phyloP scores from a whole-genome alignment of 2,329 filamentous ascomycete genomes.

The Nigrospora osmanthi region DNA sequence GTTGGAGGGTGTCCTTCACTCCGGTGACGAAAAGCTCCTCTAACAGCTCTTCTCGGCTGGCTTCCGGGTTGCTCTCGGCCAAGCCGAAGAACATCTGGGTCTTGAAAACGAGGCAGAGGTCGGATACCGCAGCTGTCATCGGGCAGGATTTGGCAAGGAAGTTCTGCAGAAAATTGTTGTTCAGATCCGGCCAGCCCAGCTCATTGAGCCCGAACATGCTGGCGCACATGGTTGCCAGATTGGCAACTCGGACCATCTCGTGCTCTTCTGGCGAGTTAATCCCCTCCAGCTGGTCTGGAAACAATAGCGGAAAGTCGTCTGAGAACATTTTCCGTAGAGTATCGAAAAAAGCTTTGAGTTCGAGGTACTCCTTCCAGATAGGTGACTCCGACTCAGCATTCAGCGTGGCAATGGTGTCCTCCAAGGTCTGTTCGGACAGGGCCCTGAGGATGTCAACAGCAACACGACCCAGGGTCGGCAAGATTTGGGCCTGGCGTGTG shows the following conservation, averaged over 20 bases:
- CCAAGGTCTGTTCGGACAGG: constrained; percentile 23
- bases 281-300: constrained; percentile 14
- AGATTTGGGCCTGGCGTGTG: constrained; percentile 22
- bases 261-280: constrained; percentile 14
- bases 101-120: constrained; percentile 21
- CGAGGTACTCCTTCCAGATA: constrained; percentile 18
- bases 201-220: constrained; percentile 24
- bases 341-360: constrained; percentile 18
- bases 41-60: constrained; percentile 14
- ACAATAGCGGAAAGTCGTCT: constrained; percentile 13
- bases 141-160: constrained; percentile 18
- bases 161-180: constrained; percentile 20
- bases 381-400: constrained; percentile 17
- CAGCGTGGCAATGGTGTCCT: constrained; percentile 22
- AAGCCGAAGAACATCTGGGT: constrained; percentile 23
- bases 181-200: constrained; percentile 21
- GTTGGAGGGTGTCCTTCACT: constrained; percentile 16
- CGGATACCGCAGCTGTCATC: constrained; percentile 19
- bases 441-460: constrained; percentile 23
- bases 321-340: constrained; percentile 17
- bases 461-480: constrained; percentile 21
- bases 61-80: constrained; percentile 17
- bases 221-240: constrained; percentile 22
- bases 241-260: constrained; percentile 21
- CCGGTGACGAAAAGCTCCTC: constrained; percentile 19